phyloP scores from a whole-genome alignment of 2,329 filamentous ascomycete genomes.

The Ophiostoma pallidulum region DNA sequence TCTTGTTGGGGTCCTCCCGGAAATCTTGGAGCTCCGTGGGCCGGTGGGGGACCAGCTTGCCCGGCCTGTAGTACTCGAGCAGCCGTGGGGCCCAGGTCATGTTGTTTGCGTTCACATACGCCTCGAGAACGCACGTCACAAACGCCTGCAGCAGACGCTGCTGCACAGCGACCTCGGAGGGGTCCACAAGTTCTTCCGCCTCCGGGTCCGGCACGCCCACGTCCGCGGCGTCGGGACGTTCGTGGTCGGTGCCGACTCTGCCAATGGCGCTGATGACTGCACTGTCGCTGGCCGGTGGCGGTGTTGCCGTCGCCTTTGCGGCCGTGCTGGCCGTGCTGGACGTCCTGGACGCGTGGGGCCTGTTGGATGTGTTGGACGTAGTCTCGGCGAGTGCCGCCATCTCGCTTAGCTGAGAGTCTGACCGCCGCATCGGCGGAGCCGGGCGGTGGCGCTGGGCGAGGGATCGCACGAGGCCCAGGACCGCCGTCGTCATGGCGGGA shows the following conservation, averaged over 20 bases:
- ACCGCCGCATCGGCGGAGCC: slow-evolving; percentile 48
- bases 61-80: slow-evolving; percentile 58
- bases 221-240: slow-evolving; percentile 37
- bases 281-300: too few species aligned
- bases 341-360: neutral
- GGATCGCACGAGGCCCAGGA: slow-evolving; percentile 61
- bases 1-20: slow-evolving; percentile 51
- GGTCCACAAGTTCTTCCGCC: slow-evolving; percentile 42
- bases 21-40: slow-evolving; percentile 53
- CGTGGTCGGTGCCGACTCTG: slow-evolving; percentile 33
- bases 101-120: slow-evolving; percentile 55
- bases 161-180: slow-evolving; percentile 52
- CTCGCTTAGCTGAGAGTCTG: slow-evolving; percentile 20
- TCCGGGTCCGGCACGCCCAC: slow-evolving; percentile 55
- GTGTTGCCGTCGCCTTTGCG: neutral
- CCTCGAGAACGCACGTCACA: slow-evolving; percentile 66
- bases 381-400: neutral
- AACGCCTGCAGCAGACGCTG: slow-evolving; percentile 62
- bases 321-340: neutral
- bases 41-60: slow-evolving; percentile 51
- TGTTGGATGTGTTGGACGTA: neutral
- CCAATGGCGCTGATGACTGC: slow-evolving; percentile 20
- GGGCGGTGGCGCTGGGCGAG: slow-evolving; percentile 60
- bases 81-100: slow-evolving; percentile 55
- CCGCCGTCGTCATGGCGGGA: slow-evolving; percentile 58